Conservation (phyloP, 169 alveolate genomes). For the Plasmodium coatneyi region DNA sequence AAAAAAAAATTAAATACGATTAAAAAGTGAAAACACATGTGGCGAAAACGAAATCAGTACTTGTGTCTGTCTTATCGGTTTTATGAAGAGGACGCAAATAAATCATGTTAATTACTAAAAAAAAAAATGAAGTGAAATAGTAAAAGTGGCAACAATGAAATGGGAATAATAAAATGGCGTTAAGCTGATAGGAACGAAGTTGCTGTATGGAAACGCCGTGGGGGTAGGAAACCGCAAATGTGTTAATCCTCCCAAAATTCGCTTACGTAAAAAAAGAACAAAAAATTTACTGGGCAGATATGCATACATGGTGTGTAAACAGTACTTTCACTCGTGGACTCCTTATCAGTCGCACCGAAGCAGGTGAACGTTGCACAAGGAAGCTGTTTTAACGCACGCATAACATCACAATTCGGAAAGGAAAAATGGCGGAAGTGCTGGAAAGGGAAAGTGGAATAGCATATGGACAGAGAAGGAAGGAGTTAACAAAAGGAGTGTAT, state of each 20-base stretch:
- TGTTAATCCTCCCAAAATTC: background rate
- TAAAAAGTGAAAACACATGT: slow-evolving; percentile 11
- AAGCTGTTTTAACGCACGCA: background rate
- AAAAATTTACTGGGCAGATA: background rate
- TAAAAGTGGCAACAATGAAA: background rate
- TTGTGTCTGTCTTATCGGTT: slow-evolving; percentile 1
- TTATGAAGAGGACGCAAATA: background rate
- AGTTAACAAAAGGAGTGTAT: background rate
- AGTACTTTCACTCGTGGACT: background rate
- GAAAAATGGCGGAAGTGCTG: background rate
- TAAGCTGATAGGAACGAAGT: background rate
- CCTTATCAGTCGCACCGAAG: background rate
- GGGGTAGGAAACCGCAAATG: background rate
- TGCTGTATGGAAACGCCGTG: background rate
- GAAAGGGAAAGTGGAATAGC: background rate
- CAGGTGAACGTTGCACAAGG: background rate
- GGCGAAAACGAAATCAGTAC: slow-evolving; percentile 6
- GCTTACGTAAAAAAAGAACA: background rate
- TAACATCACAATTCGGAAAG: background rate
- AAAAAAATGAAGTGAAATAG: background rate
- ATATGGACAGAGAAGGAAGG: background rate
- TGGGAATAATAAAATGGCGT: background rate
- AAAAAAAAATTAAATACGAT: slow-evolving; percentile 18
- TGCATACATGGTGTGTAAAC: background rate
- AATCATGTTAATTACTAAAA: slow-evolving; percentile 28